These are phyloP conservation scores for Isatis tinctoria DNA, from an alignment of 345 rosid genomes.

Conservation along the genomic window DNA sequence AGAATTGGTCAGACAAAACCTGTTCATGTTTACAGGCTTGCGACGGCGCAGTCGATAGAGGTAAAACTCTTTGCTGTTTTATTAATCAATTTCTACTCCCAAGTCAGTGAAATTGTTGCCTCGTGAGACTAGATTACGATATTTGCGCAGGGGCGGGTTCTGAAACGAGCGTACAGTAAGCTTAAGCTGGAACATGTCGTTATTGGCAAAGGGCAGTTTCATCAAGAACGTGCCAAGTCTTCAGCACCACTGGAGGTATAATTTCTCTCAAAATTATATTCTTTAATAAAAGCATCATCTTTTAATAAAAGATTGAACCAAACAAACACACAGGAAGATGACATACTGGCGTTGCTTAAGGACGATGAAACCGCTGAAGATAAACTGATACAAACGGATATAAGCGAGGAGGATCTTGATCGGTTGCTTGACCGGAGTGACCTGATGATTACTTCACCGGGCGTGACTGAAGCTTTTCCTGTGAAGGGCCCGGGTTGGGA, in stretches of 20 bases:
- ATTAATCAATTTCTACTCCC: not conserved
- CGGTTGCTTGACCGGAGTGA: slow-evolving; percentile 73
- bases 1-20: slow-evolving; percentile 99
- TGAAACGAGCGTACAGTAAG: slow-evolving; percentile 90
- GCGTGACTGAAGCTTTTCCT: slow-evolving; percentile 36
- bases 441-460: slow-evolving; percentile 35
- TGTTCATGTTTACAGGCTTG: slow-evolving; percentile 96
- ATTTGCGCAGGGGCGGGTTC: slow-evolving; percentile 64
- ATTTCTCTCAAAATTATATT: not conserved
- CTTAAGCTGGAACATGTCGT: slow-evolving; percentile 97
- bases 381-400: slow-evolving; percentile 79
- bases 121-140: slow-evolving; percentile 15
- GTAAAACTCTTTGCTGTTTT: slow-evolving; percentile 35
- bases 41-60: slow-evolving; percentile 90
- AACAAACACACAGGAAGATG: slow-evolving; percentile 61
- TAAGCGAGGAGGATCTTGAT: slow-evolving; percentile 74
- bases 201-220: slow-evolving; percentile 88
- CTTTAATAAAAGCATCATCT: not conserved
- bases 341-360: slow-evolving; percentile 60
- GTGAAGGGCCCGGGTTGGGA: slow-evolving; percentile 98
- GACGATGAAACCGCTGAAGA: slow-evolving; percentile 89
- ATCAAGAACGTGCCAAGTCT: slow-evolving; percentile 62
- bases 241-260: slow-evolving; percentile 46
- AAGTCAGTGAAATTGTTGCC: slow-evolving; percentile 3
- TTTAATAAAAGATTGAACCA: not conserved